Percentiles rank a stretch among this genome's conserved stretches.
Conservation (phyloP, 2,329 filamentous ascomycete genomes). For the Penicillium expansum region DNA sequence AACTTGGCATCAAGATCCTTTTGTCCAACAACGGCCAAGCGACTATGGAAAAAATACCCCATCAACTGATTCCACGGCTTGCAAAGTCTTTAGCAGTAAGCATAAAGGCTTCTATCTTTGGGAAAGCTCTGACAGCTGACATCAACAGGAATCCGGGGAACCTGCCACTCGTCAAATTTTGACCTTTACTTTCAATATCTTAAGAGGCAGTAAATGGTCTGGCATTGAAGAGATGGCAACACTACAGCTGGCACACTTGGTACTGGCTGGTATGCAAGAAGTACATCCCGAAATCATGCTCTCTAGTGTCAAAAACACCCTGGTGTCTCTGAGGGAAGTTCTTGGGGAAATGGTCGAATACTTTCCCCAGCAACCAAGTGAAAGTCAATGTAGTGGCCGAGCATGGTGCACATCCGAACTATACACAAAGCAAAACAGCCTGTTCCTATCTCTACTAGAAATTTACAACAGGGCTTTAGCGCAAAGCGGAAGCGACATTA, state of each 20-base stretch:
- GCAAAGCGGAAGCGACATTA: slow-evolving; percentile 2
- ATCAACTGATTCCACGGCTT: slow-evolving; percentile 25
- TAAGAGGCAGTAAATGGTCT: slow-evolving; percentile 12
- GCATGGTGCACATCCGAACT: slow-evolving; percentile 17
- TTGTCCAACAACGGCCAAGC: slow-evolving; percentile 24
- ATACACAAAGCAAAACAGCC: slow-evolving; percentile 24
- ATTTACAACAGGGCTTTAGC: slow-evolving; percentile 24
- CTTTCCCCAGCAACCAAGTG: slow-evolving; percentile 21
- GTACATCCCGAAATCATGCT: slow-evolving; percentile 8
- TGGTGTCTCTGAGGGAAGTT: slow-evolving; percentile 13
- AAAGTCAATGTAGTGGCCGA: slow-evolving; percentile 20
- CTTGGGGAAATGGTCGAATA: slow-evolving; percentile 17
- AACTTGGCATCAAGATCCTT: slow-evolving; percentile 25
- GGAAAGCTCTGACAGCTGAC: neutral
- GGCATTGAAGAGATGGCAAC: slow-evolving; percentile 11
- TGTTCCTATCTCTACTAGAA: slow-evolving; percentile 27
- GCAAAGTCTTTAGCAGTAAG: slow-evolving; percentile 43
- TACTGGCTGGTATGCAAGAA: slow-evolving; percentile 26
- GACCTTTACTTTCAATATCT: slow-evolving; percentile 21
- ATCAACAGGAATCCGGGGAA: slow-evolving; percentile 21
- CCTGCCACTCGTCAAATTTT: slow-evolving; percentile 23
- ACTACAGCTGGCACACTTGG: slow-evolving; percentile 23
- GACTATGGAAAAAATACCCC: slow-evolving; percentile 24
- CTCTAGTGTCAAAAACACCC: slow-evolving; percentile 11
- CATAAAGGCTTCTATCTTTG: slow-evolving; percentile 24